phyloP scores from a whole-genome alignment of 2,329 filamentous ascomycete genomes.

The Chalaropsis ovoidea region DNA sequence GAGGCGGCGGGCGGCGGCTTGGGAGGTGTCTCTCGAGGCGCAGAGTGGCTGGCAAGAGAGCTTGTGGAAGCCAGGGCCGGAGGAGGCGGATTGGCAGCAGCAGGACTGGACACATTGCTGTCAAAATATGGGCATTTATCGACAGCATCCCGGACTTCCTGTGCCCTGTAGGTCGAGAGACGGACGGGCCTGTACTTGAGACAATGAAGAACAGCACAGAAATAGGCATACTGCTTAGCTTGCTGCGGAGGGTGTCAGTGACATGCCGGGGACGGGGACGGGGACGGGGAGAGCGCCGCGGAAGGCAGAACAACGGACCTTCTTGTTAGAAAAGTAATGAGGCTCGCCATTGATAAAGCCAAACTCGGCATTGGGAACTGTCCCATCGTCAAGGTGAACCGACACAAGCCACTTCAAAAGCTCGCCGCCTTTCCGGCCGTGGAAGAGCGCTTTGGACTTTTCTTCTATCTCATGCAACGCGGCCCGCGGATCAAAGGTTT shows the following conservation, averaged over 20 bases:
- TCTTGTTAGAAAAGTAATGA: constrained; percentile 40
- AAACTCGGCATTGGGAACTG: constrained; percentile 32
- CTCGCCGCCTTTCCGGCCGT: constrained; percentile 13
- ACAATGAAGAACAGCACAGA: constrained; percentile 37
- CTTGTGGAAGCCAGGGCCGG: not conserved
- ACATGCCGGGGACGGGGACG: not conserved
- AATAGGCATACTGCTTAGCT: constrained; percentile 46
- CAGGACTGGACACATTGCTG: not conserved
- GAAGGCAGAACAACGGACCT: constrained; percentile 30
- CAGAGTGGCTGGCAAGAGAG: not conserved
- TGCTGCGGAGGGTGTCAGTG: constrained; percentile 29
- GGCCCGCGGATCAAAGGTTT: not conserved
- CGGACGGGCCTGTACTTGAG: not conserved
- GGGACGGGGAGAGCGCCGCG: not conserved
- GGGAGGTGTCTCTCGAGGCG: not conserved
- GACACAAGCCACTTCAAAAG: constrained; percentile 7
- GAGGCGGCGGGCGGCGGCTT: not conserved
- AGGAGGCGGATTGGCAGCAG: not conserved
- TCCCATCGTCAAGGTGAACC: not conserved
- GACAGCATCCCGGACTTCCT: not conserved
- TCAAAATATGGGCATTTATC: not conserved
- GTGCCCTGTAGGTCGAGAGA: not conserved
- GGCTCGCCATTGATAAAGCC: constrained; percentile 30
- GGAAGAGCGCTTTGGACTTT: not conserved
- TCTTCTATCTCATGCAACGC: not conserved